phyloP scores from a whole-genome alignment of 495 filamentous ascomycete species.

The Penicillium odoratum region DNA sequence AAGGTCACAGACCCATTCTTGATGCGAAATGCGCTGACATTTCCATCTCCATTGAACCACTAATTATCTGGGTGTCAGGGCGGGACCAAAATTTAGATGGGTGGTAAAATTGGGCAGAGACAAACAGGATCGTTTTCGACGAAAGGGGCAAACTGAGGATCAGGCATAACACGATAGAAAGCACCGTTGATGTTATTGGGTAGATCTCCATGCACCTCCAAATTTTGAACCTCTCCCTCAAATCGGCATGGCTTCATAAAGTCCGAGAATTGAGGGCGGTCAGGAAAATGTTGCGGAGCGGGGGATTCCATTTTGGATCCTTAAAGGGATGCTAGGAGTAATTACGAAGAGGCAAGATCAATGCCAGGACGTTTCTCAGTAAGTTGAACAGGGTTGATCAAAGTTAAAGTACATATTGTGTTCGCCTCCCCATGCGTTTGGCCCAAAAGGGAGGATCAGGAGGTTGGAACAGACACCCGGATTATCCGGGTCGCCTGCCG shows the following conservation, averaged over 20 bases:
- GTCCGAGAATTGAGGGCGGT: constrained; percentile 17
- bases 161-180: constrained; percentile 31
- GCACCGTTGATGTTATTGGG: constrained; percentile 34
- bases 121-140: constrained; percentile 22
- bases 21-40: constrained; percentile 55
- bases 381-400: too few relatives aligned
- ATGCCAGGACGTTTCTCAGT: too few relatives aligned
- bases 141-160: constrained; percentile 27
- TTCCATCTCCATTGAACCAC: constrained; percentile 37
- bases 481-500: too few relatives aligned
- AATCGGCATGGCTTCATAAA: constrained; percentile 26
- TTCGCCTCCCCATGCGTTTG: too few relatives aligned
- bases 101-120: neutral
- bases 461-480: too few relatives aligned
- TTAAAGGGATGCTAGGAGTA: too few relatives aligned
- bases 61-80: neutral
- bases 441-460: too few relatives aligned
- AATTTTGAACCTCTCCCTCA: constrained; percentile 18
- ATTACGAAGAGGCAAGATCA: too few relatives aligned
- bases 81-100: neutral
- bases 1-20: constrained; percentile 49
- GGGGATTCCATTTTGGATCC: neutral
- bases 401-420: too few relatives aligned
- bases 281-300: constrained; percentile 19
- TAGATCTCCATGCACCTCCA: constrained; percentile 26